Base-by-base conservation (phyloP, 495 filamentous ascomycete species). In the Trichoderma orchidacearum region DNA sequence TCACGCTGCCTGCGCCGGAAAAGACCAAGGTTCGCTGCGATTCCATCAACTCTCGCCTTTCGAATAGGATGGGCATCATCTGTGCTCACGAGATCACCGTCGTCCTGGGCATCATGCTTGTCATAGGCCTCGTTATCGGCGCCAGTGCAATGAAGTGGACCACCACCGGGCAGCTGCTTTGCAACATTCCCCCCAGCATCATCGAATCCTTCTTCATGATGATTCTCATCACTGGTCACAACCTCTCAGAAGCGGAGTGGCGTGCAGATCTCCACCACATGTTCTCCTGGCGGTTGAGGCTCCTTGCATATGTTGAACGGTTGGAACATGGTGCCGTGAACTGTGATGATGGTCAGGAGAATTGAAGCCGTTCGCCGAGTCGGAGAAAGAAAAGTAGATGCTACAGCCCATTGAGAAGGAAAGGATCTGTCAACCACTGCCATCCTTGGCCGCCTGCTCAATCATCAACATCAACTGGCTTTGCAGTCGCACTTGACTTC, bases 181-280 rank as follows among this genome's bases (percentile, higher is more conserved):
- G 65, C 25, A 73, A 73, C 56, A 69, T 69, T 27, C 68, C 71
- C 13, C 68, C 70, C 3, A 74, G 66, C 54, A 67, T 74, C 56
- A 64, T 72, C 55, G 70, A 71, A 51, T 64, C 63, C 1, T 73
- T 73, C 56, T 62, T 74, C 23, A 66, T 74, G 60, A 53, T 74
- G 21, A 68, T 72, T 28, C 58, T 74, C 25, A 66, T 74, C 17
- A 64, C 68, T 13, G 70, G 66, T 1, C 67, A 73, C 57, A 72
- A 72, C 41, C 36, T 41, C n/a, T 41, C 36, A 17, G 36, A 41
- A 17, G n/a, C 36, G 17, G n/a, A 21, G 13, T 41, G 36, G 36
- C 36, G 36, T 17, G 36, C 36, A 18, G 36, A 41, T 8, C 36
- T 41, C 6, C 36, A 41, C 36, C 36, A 41, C n/a, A 41, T 21